Evolutionary conservation across 2,329 filamentous ascomycete genomes (phyloP).

Genomic region (Tetracladium maxilliforme): DNA sequence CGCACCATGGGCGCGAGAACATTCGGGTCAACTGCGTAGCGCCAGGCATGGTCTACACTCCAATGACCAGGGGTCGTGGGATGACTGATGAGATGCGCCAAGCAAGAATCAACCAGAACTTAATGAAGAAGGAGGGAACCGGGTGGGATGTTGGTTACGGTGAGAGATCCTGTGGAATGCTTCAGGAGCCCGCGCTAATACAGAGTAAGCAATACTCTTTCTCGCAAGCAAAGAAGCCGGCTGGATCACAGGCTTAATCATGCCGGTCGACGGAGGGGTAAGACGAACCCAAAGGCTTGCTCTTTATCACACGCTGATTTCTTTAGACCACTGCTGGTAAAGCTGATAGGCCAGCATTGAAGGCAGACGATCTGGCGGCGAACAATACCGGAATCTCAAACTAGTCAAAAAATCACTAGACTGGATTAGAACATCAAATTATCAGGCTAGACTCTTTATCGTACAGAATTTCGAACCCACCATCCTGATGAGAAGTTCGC

Average conservation of each 20-base stretch:
- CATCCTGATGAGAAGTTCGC: too few species aligned
- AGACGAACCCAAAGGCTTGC: conserved; percentile 1
- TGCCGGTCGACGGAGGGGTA: too few species aligned
- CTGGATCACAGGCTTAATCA: neutral
- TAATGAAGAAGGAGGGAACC: conserved; percentile 35
- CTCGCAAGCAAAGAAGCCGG: too few species aligned
- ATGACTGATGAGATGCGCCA: too few species aligned
- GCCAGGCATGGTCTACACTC: conserved; percentile 35
- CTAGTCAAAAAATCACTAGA: neutral
- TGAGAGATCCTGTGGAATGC: too few species aligned
- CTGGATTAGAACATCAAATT: too few species aligned
- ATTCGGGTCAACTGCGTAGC: conserved; percentile 41
- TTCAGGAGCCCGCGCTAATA: too few species aligned
- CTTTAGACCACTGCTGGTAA: conserved; percentile 11
- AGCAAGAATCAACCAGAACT: too few species aligned
- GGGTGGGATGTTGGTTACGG: conserved; percentile 36
- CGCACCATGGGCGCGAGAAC: conserved; percentile 31
- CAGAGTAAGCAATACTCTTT: too few species aligned
- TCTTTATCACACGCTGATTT: conserved; percentile 1
- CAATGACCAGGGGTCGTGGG: too few species aligned
- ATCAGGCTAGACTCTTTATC: too few species aligned
- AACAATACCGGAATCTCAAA: conserved; percentile 3
- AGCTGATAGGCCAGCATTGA: conserved; percentile 10
- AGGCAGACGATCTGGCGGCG: conserved; percentile 6
- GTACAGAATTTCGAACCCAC: too few species aligned